A percentile compares a stretch with the other conserved stretches of the same genome.
Evolutionary conservation across 164 flowering plant genomes (phyloP).

Genomic region (Annona cherimola): DNA sequence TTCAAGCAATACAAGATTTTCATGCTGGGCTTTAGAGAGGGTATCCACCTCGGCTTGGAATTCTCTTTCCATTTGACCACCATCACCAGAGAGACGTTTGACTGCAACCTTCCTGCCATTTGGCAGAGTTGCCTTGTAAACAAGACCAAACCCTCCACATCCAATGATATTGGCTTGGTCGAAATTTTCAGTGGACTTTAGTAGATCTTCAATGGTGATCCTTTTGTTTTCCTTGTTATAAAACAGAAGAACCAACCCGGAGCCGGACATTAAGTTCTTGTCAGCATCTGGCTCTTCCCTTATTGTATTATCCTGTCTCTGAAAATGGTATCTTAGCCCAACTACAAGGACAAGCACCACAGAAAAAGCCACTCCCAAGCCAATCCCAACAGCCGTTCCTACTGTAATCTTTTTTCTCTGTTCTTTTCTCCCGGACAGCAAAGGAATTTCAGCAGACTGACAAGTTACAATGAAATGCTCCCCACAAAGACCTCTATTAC

Average conservation of each 20-base stretch:
- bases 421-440: constrained; percentile 22
- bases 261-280: constrained; percentile 28
- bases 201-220: constrained; percentile 48
- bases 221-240: constrained; percentile 40
- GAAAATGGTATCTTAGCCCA: constrained; percentile 18
- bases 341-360: constrained; percentile 25
- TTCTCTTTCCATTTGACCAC: constrained; percentile 73
- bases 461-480: not conserved
- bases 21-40: constrained; percentile 70
- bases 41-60: constrained; percentile 76
- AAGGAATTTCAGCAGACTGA: not conserved
- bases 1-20: constrained; percentile 65
- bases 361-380: constrained; percentile 36
- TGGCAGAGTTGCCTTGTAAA: constrained; percentile 60
- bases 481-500: constrained; percentile 68
- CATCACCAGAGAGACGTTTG: constrained; percentile 69
- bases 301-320: constrained; percentile 29
- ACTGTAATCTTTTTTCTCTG: constrained; percentile 27
- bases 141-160: constrained; percentile 79
- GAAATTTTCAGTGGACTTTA: constrained; percentile 57
- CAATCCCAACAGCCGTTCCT: constrained; percentile 25
- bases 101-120: constrained; percentile 62
- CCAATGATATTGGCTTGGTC: constrained; percentile 76
- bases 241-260: constrained; percentile 39
- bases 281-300: constrained; percentile 19